Conservation (phyloP, 352 stramenopile genomes). For the Phytophthora tubulina region DNA sequence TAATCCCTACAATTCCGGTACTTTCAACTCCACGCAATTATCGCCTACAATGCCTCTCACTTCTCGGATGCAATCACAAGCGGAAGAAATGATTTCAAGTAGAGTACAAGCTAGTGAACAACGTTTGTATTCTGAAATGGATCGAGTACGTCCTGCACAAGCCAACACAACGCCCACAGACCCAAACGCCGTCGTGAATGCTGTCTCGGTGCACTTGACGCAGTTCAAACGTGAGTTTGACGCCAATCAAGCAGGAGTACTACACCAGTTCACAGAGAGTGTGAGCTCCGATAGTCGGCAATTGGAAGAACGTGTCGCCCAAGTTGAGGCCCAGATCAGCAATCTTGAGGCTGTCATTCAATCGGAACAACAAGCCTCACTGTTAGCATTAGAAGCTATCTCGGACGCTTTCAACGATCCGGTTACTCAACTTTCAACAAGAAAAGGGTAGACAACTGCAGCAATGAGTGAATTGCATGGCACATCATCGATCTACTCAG, state of each 20-base stretch:
- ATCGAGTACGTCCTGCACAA: slow-evolving; percentile 39
- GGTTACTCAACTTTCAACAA: slow-evolving; percentile 4
- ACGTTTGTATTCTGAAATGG: slow-evolving; percentile 42
- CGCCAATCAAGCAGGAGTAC: slow-evolving; percentile 52
- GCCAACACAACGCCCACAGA: slow-evolving; percentile 18
- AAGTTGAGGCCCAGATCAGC: slow-evolving; percentile 62
- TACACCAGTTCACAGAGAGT: slow-evolving; percentile 64
- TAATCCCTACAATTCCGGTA: slow-evolving; percentile 21
- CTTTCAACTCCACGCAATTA: slow-evolving; percentile 17
- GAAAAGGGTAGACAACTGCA: slow-evolving; percentile 7
- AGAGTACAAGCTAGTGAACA: slow-evolving; percentile 50
- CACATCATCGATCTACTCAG: neutral
- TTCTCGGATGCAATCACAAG: slow-evolving; percentile 58
- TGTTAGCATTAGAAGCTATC: slow-evolving; percentile 75
- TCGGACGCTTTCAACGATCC: slow-evolving; percentile 65
- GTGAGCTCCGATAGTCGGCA: slow-evolving; percentile 56
- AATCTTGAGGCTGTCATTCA: slow-evolving; percentile 68
- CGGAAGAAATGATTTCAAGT: slow-evolving; percentile 54
- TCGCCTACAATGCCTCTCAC: slow-evolving; percentile 42
- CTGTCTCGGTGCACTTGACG: slow-evolving; percentile 62
- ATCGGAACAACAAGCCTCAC: slow-evolving; percentile 73
- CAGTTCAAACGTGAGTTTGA: slow-evolving; percentile 77
- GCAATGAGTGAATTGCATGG: neutral
- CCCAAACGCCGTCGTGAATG: slow-evolving; percentile 59
- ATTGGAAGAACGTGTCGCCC: slow-evolving; percentile 64